Percentiles rank a stretch among this genome's conserved stretches.
phyloP scores from a whole-genome alignment of 2,329 filamentous ascomycete genomes.

The Cryphonectria naterciae region DNA sequence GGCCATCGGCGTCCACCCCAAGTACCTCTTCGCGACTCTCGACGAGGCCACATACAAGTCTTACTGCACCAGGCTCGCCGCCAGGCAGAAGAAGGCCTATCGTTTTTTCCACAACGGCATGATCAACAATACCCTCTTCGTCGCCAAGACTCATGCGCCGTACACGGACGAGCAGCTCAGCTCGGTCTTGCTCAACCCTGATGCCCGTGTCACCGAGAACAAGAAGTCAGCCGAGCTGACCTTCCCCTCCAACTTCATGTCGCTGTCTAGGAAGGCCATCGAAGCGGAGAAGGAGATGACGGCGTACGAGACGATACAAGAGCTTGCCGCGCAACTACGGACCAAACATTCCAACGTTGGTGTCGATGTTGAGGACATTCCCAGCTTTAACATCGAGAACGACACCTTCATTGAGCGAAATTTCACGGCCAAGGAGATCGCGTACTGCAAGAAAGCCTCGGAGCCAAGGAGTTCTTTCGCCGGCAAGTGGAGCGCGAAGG shows the following conservation, averaged over 20 bases:
- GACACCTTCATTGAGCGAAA: constrained; percentile 94
- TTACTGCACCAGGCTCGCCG: constrained; percentile 87
- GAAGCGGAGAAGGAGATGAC: constrained; percentile 56
- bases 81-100: constrained; percentile 98
- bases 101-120: constrained; percentile 97
- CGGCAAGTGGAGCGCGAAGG: constrained; percentile 95
- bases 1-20: constrained; percentile 94
- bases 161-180: constrained; percentile 88
- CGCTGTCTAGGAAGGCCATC: constrained; percentile 59
- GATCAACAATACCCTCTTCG: constrained; percentile 97
- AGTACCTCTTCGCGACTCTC: constrained; percentile 93
- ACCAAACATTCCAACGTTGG: constrained; percentile 78
- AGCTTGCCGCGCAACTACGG: constrained; percentile 68
- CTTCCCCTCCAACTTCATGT: constrained; percentile 72
- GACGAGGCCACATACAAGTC: constrained; percentile 80
- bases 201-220: constrained; percentile 81
- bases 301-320: constrained; percentile 77
- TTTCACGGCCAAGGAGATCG: constrained; percentile 83
- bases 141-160: constrained; percentile 88
- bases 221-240: constrained; percentile 83
- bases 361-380: constrained; percentile 89
- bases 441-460: constrained; percentile 81
- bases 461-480: constrained; percentile 89
- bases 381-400: constrained; percentile 88
- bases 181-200: constrained; percentile 90